Evolutionary conservation across 78 protist species (phyloP).

Genomic region (Dictyostelium capitatum): DNA sequence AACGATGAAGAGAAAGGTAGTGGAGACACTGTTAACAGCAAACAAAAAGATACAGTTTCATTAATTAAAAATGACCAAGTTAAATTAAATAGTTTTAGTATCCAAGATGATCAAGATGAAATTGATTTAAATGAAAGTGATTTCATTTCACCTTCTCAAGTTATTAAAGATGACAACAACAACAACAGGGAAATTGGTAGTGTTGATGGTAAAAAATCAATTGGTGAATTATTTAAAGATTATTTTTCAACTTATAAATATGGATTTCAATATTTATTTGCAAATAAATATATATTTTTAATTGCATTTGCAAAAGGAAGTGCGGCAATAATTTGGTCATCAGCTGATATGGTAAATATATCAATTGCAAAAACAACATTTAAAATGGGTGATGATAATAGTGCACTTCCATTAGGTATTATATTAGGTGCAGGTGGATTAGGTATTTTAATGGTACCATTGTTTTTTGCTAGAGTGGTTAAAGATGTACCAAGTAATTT

Average conservation of each 20-base stretch:
- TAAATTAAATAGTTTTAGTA: not conserved
- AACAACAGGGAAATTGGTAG: not conserved
- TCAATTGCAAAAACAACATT: slow-evolving; percentile 18
- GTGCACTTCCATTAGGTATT: slow-evolving; percentile 13
- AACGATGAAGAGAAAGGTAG: not conserved
- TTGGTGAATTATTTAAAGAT: not conserved
- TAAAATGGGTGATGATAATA: slow-evolving; percentile 3
- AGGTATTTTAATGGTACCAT: slow-evolving; percentile 46
- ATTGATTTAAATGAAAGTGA: not conserved
- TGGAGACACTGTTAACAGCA: too few relatives aligned
- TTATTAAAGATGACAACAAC: too few relatives aligned
- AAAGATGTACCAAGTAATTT: slow-evolving; percentile 48
- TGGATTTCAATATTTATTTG: slow-evolving; percentile 6
- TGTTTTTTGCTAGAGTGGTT: slow-evolving; percentile 48
- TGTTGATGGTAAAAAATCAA: not conserved
- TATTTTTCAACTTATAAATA: slow-evolving; percentile 31
- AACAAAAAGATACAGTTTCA: too few relatives aligned
- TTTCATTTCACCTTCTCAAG: not conserved
- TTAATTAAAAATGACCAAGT: slow-evolving; percentile 29
- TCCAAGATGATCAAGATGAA: not conserved
- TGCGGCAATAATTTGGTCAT: slow-evolving; percentile 52
- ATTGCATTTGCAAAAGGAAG: slow-evolving; percentile 36
- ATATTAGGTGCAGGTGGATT: slow-evolving; percentile 64
- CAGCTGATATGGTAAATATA: slow-evolving; percentile 21
- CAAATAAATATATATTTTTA: slow-evolving; percentile 26